Conservation (phyloP, 768 basidiomycete species). For the Boletus patriciae region DNA sequence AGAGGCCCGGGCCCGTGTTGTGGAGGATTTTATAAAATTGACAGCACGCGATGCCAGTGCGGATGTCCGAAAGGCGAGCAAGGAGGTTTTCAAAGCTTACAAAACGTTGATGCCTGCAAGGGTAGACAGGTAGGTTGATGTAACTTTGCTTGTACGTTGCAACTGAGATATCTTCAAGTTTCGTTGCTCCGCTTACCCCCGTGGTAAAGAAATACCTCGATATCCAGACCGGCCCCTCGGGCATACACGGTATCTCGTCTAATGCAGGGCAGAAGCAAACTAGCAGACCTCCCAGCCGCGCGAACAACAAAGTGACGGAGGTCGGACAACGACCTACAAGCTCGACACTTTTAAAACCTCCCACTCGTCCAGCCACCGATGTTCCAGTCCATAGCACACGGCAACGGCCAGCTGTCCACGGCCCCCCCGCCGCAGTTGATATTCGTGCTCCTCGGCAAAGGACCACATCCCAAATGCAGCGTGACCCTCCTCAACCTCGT, state of each 20-base stretch:
- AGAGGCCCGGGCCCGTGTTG: slow-evolving; percentile 58
- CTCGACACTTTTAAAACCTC: slow-evolving; percentile 12
- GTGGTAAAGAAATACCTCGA: slow-evolving; percentile 76
- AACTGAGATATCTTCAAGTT: slow-evolving; percentile 44
- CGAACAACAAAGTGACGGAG: slow-evolving; percentile 16
- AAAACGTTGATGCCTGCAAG: slow-evolving; percentile 65
- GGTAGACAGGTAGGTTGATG: slow-evolving; percentile 56
- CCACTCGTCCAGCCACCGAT: slow-evolving; percentile 4
- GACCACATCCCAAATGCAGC: slow-evolving; percentile 20
- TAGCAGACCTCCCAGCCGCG: slow-evolving; percentile 27
- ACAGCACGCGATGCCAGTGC: slow-evolving; percentile 73
- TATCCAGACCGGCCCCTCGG: slow-evolving; percentile 30
- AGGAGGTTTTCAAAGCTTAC: slow-evolving; percentile 76
- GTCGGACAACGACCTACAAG: slow-evolving; percentile 9
- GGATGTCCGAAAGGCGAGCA: slow-evolving; percentile 68
- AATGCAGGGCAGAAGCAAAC: slow-evolving; percentile 16
- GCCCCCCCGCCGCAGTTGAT: background rate
- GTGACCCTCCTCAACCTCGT: slow-evolving; percentile 15
- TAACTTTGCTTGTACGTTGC: background rate
- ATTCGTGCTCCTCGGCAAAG: slow-evolving; percentile 18
- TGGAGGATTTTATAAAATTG: slow-evolving; percentile 67
- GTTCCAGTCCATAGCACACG: background rate
- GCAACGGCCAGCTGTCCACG: slow-evolving; percentile 8
- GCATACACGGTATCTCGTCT: slow-evolving; percentile 1
- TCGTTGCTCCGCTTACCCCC: slow-evolving; percentile 70